Percentiles rank a stretch among this genome's conserved stretches.
Conservation (phyloP, 176 grass and related monocot genomes). For the Lolium rigidum region DNA sequence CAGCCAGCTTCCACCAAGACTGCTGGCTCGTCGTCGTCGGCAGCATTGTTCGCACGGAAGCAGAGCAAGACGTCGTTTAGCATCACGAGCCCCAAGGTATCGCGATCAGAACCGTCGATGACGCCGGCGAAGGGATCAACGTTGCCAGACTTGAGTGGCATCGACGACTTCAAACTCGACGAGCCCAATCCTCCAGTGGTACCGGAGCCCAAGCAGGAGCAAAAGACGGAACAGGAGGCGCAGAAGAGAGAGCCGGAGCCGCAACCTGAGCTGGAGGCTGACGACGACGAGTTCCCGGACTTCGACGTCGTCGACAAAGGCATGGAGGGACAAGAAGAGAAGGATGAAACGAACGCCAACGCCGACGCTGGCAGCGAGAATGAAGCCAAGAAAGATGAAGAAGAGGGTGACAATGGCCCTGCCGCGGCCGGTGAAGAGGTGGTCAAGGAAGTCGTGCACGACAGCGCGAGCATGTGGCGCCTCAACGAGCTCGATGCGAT, state of each 20-base stretch:
- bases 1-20: constrained; percentile 40
- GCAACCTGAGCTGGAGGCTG: constrained; percentile 35
- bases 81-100: constrained; percentile 75
- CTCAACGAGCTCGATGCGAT: constrained; percentile 88
- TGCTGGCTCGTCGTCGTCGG: constrained; percentile 26
- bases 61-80: constrained; percentile 86
- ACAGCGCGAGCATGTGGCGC: constrained; percentile 64
- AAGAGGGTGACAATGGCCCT: constrained; percentile 27
- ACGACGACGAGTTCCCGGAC: constrained; percentile 77
- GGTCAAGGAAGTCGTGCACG: constrained; percentile 87
- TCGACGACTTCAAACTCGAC: constrained; percentile 94
- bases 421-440: constrained; percentile 63
- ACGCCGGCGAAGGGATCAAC: constrained; percentile 49
- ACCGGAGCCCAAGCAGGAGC: constrained; percentile 33
- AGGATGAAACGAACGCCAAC: constrained; percentile 39
- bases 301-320: constrained; percentile 94
- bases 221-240: constrained; percentile 34
- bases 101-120: constrained; percentile 45
- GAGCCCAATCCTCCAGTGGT: constrained; percentile 40
- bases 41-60: constrained; percentile 66
- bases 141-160: constrained; percentile 61
- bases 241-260: background rate
- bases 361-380: background rate
- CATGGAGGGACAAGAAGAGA: constrained; percentile 67
- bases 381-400: constrained; percentile 21